phyloP scores from a whole-genome alignment of 805 yeast genomes.

The Kazachstania africana region DNA sequence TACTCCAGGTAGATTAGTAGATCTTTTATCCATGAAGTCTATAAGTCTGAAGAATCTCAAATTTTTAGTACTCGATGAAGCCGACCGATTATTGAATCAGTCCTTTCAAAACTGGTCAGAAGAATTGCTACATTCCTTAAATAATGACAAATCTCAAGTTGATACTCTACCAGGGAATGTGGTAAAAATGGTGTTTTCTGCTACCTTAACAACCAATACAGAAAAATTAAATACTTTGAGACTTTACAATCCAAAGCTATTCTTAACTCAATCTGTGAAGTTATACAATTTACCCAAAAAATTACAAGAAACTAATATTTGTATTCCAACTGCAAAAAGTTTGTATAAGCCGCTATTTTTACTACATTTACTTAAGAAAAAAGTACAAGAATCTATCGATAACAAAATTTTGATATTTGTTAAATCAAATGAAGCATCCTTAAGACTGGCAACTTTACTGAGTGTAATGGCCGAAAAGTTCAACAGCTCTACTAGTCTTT shows the following conservation, averaged over 20 bases:
- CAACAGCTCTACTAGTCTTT: constrained; percentile 2
- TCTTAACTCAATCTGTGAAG: constrained; percentile 54
- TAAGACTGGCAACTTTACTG: constrained; percentile 57
- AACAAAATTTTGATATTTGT: constrained; percentile 21
- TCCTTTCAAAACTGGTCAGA: constrained; percentile 87
- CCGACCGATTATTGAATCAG: constrained; percentile 73
- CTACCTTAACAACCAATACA: constrained; percentile 89
- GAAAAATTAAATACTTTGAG: constrained; percentile 68
- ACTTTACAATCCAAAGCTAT: constrained; percentile 57
- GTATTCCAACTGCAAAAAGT: constrained; percentile 30
- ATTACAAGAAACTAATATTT: constrained; percentile 33
- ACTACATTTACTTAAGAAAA: constrained; percentile 34
- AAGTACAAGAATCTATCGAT: not conserved
- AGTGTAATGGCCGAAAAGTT: constrained; percentile 9
- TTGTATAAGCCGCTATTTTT: constrained; percentile 64
- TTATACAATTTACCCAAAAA: constrained; percentile 49
- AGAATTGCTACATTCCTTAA: constrained; percentile 34
- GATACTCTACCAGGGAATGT: constrained; percentile 27
- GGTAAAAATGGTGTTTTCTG: constrained; percentile 72
- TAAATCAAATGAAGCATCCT: constrained; percentile 61
- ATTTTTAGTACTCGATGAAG: constrained; percentile 68
- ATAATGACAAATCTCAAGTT: constrained; percentile 24
- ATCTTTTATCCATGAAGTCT: constrained; percentile 38
- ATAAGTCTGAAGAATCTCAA: constrained; percentile 42
- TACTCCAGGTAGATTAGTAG: constrained; percentile 80